These are phyloP conservation scores for Monilinia vaccinii-corymbosi DNA, from an alignment of 2,329 filamentous ascomycete genomes.

Conservation along the genomic window DNA sequence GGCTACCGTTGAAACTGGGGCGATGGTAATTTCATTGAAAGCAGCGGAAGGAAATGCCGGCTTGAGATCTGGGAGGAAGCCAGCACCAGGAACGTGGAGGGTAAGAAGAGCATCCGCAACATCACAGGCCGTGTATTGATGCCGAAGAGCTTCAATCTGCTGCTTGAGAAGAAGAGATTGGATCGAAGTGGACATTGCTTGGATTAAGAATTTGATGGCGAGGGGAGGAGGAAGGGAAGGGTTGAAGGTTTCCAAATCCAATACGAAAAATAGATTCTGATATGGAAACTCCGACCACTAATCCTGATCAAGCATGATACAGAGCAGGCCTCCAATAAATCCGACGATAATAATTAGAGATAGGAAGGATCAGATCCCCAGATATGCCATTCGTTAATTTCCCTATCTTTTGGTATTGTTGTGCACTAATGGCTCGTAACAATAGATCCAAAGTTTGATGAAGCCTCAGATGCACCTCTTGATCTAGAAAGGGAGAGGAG, in stretches of 20 bases:
- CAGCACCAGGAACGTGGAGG: slow-evolving; percentile 55
- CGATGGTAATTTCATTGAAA: slow-evolving; percentile 25
- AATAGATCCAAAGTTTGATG: background rate
- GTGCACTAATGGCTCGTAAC: background rate
- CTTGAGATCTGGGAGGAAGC: slow-evolving; percentile 52
- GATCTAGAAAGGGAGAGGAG: background rate
- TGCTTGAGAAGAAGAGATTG: background rate
- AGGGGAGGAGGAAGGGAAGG: too few relatives aligned
- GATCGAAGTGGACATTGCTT: background rate
- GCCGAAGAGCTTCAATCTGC: slow-evolving; percentile 18
- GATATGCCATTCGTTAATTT: background rate
- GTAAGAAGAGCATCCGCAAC: slow-evolving; percentile 66
- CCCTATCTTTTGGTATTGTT: background rate
- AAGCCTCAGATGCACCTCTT: background rate
- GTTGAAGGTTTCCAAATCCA: background rate
- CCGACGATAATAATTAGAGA: background rate
- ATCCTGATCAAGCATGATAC: too few relatives aligned
- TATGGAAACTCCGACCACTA: too few relatives aligned
- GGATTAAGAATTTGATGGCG: background rate
- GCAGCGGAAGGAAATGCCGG: slow-evolving; percentile 20
- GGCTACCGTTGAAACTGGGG: slow-evolving; percentile 51
- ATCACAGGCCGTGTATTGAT: slow-evolving; percentile 42
- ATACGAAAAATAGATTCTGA: too few relatives aligned
- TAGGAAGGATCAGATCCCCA: too few relatives aligned
- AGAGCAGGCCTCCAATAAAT: too few relatives aligned